These are phyloP conservation scores for Saksenaea oblongispora DNA, from an alignment of 371 early-diverging fungal genomes.

Conservation along the genomic window DNA sequence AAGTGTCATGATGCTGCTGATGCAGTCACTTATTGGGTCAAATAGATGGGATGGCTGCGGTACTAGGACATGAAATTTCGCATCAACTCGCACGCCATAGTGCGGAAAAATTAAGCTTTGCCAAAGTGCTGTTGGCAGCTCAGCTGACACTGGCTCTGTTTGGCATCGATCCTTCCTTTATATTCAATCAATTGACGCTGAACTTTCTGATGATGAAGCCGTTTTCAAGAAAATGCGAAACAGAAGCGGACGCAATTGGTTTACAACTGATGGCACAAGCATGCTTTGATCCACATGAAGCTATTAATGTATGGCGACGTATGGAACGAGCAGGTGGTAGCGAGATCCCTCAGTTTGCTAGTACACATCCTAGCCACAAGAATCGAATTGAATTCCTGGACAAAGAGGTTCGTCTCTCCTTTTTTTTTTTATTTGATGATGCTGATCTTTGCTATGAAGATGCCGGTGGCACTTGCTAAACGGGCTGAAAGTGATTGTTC, in stretches of 20 bases:
- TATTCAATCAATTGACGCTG: no score
- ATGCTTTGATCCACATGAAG: constrained; percentile 88
- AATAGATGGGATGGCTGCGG: constrained; percentile 91
- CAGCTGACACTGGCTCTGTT: no score
- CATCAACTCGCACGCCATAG: constrained; percentile 86
- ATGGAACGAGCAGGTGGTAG: constrained; percentile 41
- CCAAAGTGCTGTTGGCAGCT: constrained; percentile 61
- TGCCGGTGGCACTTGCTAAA: constrained; percentile 38
- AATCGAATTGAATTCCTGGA: constrained; percentile 71
- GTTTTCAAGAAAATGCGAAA: constrained; percentile 73
- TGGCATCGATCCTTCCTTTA: no score
- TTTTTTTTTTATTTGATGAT: neutral
- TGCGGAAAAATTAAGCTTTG: constrained; percentile 79
- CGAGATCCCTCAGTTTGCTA: constrained; percentile 66
- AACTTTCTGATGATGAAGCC: constrained; percentile 67
- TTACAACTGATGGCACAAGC: constrained; percentile 89
- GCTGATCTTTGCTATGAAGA: constrained; percentile 13
- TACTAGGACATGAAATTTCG: constrained; percentile 88
- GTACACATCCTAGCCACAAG: constrained; percentile 85
- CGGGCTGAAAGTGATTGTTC: constrained; percentile 40
- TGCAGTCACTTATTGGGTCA: no score
- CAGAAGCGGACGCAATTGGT: constrained; percentile 92
- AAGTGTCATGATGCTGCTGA: neutral
- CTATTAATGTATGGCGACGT: constrained; percentile 65
- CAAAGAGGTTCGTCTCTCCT: constrained; percentile 34